A percentile compares a stretch with the other conserved stretches of the same genome.
Conservation (phyloP, 1,284 basidiomycete species). For the Pisolithus thermaeus region DNA sequence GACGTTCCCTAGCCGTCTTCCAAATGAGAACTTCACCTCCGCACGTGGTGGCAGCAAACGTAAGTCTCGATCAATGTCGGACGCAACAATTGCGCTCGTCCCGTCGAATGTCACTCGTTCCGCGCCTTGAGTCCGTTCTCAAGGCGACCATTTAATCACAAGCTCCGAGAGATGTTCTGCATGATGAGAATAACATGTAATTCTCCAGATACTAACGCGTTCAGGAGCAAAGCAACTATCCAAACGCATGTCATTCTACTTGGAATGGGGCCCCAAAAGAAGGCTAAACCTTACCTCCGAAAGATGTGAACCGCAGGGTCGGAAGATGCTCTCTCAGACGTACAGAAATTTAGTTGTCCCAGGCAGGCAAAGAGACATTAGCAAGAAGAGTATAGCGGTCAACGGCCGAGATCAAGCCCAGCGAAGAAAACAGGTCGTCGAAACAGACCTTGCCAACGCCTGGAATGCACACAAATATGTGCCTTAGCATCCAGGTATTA, state of each 20-base stretch:
- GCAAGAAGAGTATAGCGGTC: constrained; percentile 77
- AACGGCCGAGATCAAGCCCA: constrained; percentile 75
- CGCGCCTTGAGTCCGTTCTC: constrained; percentile 23
- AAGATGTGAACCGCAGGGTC: background rate
- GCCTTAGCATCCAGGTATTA: constrained; percentile 73
- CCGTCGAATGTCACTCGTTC: constrained; percentile 32
- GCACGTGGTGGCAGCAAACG: constrained; percentile 60
- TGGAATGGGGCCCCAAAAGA: background rate
- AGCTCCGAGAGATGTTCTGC: constrained; percentile 27
- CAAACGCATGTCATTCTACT: constrained; percentile 9
- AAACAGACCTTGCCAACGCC: constrained; percentile 66
- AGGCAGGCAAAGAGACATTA: constrained; percentile 73
- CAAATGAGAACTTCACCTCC: constrained; percentile 59
- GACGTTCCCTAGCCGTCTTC: constrained; percentile 33
- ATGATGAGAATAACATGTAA: constrained; percentile 11
- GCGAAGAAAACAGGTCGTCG: constrained; percentile 66
- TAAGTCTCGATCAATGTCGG: constrained; percentile 64
- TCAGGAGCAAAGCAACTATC: constrained; percentile 11
- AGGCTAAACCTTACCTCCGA: constrained; percentile 2
- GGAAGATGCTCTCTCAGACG: constrained; percentile 41
- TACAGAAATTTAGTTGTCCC: constrained; percentile 80
- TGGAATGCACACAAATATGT: constrained; percentile 61
- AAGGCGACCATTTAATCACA: constrained; percentile 13
- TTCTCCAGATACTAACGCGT: constrained; percentile 10
- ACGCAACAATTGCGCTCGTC: constrained; percentile 31